phyloP scores from a whole-genome alignment of 768 basidiomycete species.

The Hericium coralloides region DNA sequence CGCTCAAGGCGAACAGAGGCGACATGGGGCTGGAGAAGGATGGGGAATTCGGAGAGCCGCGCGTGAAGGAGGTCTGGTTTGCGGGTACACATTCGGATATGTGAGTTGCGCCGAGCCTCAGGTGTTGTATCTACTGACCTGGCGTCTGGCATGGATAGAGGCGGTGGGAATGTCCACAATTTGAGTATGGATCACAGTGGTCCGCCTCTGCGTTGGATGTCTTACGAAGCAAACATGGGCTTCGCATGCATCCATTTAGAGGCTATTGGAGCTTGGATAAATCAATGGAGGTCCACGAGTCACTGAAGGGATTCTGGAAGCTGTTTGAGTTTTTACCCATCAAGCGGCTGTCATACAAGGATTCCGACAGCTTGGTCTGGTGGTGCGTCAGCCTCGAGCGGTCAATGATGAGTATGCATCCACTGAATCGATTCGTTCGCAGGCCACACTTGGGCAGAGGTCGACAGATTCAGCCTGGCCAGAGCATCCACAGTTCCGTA shows the following conservation, averaged over 20 bases:
- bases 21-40: no score
- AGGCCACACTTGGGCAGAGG: not conserved
- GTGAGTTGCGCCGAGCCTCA: slow-evolving; percentile 14
- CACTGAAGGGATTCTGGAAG: not conserved
- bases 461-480: not conserved
- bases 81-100: slow-evolving; percentile 24
- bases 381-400: not conserved
- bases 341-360: not conserved
- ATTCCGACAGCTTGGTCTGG: not conserved
- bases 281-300: not conserved
- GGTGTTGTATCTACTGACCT: not conserved
- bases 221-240: slow-evolving; percentile 17
- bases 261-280: not conserved
- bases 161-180: slow-evolving; percentile 6
- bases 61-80: slow-evolving; percentile 27
- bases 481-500: not conserved
- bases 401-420: no score
- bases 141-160: not conserved
- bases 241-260: slow-evolving; percentile 3
- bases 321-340: not conserved
- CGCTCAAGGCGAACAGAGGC: not conserved
- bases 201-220: slow-evolving; percentile 19
- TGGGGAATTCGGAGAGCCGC: slow-evolving; percentile 1
- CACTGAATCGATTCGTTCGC: no score
- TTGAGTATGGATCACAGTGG: slow-evolving; percentile 11